Evolutionary conservation across 345 rosid species (phyloP), one percentile per base, ranked within the genome.

Genomic region (Balakata baccata): DNA sequence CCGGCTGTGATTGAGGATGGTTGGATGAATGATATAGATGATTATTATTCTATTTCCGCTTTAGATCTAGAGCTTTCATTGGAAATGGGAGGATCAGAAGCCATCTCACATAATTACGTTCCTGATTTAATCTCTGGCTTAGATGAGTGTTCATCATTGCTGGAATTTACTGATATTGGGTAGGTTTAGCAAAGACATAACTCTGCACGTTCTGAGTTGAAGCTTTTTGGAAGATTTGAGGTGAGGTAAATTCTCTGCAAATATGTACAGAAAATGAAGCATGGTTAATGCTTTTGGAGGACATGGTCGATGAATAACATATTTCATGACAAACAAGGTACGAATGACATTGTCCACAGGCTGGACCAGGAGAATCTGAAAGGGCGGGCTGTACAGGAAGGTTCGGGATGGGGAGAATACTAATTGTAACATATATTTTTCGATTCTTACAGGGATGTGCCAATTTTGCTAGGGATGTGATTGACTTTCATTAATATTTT

Each of bases 141-240:
- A 4, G 93, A 90, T 58, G 91, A 93, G 84, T 89, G 72, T 67
- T 82, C 88, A 5, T 66, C 57, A 46, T 84, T 81, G 23, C 88
- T 87, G 0, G 98, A 93, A 59, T 79, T 72, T 73, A 84, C 85
- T 22, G 97, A 89, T 79, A 83, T 91, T 67, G 93, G 92, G 51
- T 92, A 86, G 86, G 69, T 5, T 51, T 68, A 66, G 56, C 2
- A n/a, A 22, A 16, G 69, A 74, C 25, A 16, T 43, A 12, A 73
- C 61, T 9, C 63, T 46, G 50, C 57, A 39, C 56, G 13, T 58
- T 39, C 38, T 14, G 45, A 54, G 43, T 29, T 2, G 34, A 29
- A 29, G 34, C 34, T 29, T 29, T 29, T 29, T 29, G 34, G 1
- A 29, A 69, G 22, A 12, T 49, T 9, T 5, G 67, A 25, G 49